Conservation (phyloP, 1,139 yeast species). For the Hansenula sp. region DNA sequence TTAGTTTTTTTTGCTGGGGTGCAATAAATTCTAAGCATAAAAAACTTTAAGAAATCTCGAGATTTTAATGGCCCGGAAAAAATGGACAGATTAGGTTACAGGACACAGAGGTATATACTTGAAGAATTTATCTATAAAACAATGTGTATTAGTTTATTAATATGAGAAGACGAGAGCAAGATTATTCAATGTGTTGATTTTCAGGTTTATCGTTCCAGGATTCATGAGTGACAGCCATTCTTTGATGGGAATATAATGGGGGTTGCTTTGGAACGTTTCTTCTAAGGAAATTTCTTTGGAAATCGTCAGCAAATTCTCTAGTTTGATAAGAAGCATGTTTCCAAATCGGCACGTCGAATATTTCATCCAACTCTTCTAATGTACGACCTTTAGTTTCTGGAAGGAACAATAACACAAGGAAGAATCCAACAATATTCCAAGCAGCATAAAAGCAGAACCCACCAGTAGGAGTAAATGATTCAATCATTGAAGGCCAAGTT, state of each 20-base stretch:
- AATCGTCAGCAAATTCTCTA: slow-evolving; percentile 25
- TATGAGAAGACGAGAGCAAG: too few species aligned
- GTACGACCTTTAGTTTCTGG: slow-evolving; percentile 72
- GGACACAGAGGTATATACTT: background rate
- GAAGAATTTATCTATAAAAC: background rate
- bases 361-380: slow-evolving; percentile 68
- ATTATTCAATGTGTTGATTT: slow-evolving; percentile 34
- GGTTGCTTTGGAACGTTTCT: slow-evolving; percentile 41
- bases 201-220: slow-evolving; percentile 57
- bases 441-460: slow-evolving; percentile 90
- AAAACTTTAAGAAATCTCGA: background rate
- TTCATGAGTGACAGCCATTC: slow-evolving; percentile 51
- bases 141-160: background rate
- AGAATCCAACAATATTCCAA: slow-evolving; percentile 76
- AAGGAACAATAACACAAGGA: slow-evolving; percentile 59
- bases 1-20: too few species aligned
- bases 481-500: slow-evolving; percentile 75
- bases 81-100: background rate
- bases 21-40: too few species aligned
- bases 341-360: slow-evolving; percentile 48
- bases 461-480: slow-evolving; percentile 71
- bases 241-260: slow-evolving; percentile 49
- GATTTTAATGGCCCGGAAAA: background rate
- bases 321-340: slow-evolving; percentile 54
- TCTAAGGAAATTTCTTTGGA: slow-evolving; percentile 31